These are phyloP conservation scores for Lanmaoa pseudosensibilis DNA, from an alignment of 768 basidiomycete species.

Conservation along the genomic window DNA sequence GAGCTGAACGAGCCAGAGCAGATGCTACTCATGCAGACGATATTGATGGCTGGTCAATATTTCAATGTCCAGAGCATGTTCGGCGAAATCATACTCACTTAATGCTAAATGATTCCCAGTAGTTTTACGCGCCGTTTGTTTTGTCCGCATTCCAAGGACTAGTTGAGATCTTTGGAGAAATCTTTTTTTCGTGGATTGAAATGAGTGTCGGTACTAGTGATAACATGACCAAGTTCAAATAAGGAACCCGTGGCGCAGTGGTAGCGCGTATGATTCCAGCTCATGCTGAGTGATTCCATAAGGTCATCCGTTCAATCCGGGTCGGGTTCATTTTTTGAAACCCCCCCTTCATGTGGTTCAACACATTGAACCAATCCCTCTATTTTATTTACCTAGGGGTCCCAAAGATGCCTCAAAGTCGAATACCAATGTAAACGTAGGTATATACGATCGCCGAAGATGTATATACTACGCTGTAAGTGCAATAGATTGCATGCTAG, in stretches of 20 bases:
- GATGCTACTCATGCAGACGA: neutral
- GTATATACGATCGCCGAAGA: constrained; percentile 6
- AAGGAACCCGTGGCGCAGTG: constrained; percentile 39
- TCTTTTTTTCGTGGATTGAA: neutral
- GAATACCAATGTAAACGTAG: constrained; percentile 6
- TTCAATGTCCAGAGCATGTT: neutral
- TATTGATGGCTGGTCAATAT: neutral
- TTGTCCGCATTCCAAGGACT: constrained; percentile 6
- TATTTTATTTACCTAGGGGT: neutral
- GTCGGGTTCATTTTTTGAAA: constrained; percentile 38
- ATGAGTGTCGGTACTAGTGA: neutral
- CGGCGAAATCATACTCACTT: constrained; percentile 4
- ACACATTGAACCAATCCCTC: neutral
- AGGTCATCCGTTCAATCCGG: constrained; percentile 50
- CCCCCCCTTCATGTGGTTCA: too few relatives aligned
- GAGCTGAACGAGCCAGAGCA: neutral
- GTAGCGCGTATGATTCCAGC: constrained; percentile 43
- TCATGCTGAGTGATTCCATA: constrained; percentile 31
- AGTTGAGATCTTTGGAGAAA: neutral
- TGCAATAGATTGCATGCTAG: constrained; percentile 22
- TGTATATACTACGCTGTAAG: constrained; percentile 12
- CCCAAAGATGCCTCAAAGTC: neutral
- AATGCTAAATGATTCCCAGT: constrained; percentile 11
- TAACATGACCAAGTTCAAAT: rapidly evolving
- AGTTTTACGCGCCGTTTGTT: constrained; percentile 23